Evolutionary conservation across 805 yeast species (phyloP), one percentile per base, ranked within the genome.

Genomic region (Tanozyma kutaoensis): DNA sequence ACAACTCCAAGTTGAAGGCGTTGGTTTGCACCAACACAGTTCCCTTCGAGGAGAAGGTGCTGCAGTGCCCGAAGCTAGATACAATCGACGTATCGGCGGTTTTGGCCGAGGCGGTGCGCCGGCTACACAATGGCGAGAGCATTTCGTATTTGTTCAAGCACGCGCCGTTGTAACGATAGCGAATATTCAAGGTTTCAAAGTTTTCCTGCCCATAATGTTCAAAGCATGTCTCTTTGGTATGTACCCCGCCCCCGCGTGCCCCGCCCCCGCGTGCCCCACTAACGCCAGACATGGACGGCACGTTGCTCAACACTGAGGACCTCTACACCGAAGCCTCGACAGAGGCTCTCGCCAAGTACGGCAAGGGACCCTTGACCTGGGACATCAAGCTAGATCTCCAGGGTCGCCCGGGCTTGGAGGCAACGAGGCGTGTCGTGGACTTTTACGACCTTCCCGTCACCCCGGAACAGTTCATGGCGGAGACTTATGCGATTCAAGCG

Each of bases 241-340:
- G 72, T 65, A 23, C 14, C 30, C 8, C 35, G 13, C 20, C 10
- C 21, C 17, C 20, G 15, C 9, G n/a, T 36, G n/a, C n/a, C n/a
- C n/a, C n/a, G n/a, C n/a, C n/a, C n/a, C n/a, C n/a, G n/a, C n/a
- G n/a, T n/a, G n/a, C 33, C 45, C 29, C 32, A 39, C 46, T 22
- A 22, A 15, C 25, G 22, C 18, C 25, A 60, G 95, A 82, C 62
- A 81, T 91, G 97, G 99, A 91, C 48, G 99, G 99, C 1, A 68
- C 93, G 14, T 61, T 91, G 35, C 69, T 91, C 45, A 82, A 86
- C 55, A 80, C 96, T 4, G 99, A 91, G 52, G 93, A 81, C 37
- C 62, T 86, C 29, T 91, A 91, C 50, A 88, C 98, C 1, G 71
- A 72, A 30, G 79, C 81, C 3, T 59, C 81, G 18, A 69, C 78